These are phyloP conservation scores for Ustilaginoidea virens DNA, from an alignment of 2,329 filamentous ascomycete genomes.

Conservation along the genomic window DNA sequence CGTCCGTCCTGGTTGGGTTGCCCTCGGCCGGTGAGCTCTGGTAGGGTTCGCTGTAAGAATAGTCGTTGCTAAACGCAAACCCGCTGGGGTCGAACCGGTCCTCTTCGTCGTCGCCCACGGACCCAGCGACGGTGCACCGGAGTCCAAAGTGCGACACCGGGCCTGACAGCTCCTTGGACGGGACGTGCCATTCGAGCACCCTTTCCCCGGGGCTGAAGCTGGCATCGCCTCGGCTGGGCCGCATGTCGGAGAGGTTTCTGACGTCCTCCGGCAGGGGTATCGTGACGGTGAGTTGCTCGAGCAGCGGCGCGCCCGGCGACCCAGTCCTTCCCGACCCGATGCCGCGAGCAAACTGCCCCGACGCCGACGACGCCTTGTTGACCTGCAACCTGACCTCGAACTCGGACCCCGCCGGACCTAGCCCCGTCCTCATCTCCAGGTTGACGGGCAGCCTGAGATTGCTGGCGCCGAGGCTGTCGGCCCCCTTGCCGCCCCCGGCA, in stretches of 20 bases:
- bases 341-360: constrained; percentile 25
- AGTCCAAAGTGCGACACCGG: constrained; percentile 56
- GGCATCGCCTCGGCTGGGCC: constrained; percentile 69
- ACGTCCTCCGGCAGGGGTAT: constrained; percentile 69
- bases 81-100: constrained; percentile 33
- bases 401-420: constrained; percentile 62
- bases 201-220: constrained; percentile 61
- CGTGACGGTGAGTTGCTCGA: constrained; percentile 66
- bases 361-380: constrained; percentile 30
- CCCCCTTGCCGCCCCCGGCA: constrained; percentile 40
- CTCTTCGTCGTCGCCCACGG: constrained; percentile 30
- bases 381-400: constrained; percentile 75
- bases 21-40: constrained; percentile 27
- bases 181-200: constrained; percentile 69
- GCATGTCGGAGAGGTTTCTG: constrained; percentile 68
- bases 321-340: constrained; percentile 24
- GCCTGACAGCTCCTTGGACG: constrained; percentile 56
- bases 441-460: constrained; percentile 68
- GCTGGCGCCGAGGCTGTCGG: constrained; percentile 37
- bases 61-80: constrained; percentile 35
- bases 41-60: constrained; percentile 40
- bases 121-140: constrained; percentile 65
- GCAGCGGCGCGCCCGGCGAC: constrained; percentile 37
- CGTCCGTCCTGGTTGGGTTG: constrained; percentile 15
- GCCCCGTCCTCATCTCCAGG: constrained; percentile 65